Percentiles rank a stretch among this genome's conserved stretches.
Evolutionary conservation across 2,329 filamentous ascomycete genomes (phyloP).

Genomic region (Pyrenophora graminea): DNA sequence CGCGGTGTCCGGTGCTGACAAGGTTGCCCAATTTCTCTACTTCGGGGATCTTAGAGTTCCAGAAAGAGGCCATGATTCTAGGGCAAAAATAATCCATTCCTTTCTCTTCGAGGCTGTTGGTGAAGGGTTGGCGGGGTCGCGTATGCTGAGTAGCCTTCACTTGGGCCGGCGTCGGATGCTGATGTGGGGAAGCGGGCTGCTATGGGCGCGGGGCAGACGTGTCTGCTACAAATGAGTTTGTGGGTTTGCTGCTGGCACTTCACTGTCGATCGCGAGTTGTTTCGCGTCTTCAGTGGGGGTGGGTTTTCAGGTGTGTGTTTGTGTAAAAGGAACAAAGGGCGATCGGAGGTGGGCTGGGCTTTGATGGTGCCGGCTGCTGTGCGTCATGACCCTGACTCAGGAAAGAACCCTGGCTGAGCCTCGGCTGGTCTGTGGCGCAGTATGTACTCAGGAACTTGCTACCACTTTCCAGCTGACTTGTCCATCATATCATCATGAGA

Average conservation of each 20-base stretch:
- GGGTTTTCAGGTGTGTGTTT: slow-evolving; percentile 7
- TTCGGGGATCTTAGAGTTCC: slow-evolving; percentile 29
- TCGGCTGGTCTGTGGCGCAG: too few relatives aligned
- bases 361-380: slow-evolving; percentile 7
- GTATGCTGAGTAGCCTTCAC: slow-evolving; percentile 7
- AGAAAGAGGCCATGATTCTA: slow-evolving; percentile 32
- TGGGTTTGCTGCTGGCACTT: slow-evolving; percentile 6
- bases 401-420: slow-evolving; percentile 6
- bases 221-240: slow-evolving; percentile 18
- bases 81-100: slow-evolving; percentile 26
- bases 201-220: slow-evolving; percentile 16
- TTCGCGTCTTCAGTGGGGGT: slow-evolving; percentile 16
- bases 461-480: too few relatives aligned
- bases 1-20: slow-evolving; percentile 26
- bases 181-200: slow-evolving; percentile 21
- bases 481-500: too few relatives aligned
- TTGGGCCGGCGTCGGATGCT: slow-evolving; percentile 15
- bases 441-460: too few relatives aligned
- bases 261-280: slow-evolving; percentile 9
- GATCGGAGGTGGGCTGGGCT: slow-evolving; percentile 4
- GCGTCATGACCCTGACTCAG: slow-evolving; percentile 19
- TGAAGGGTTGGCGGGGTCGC: slow-evolving; percentile 6
- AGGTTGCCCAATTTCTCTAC: slow-evolving; percentile 29
- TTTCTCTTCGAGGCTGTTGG: slow-evolving; percentile 12
- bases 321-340: slow-evolving; percentile 10